Evolutionary conservation across 768 basidiomycete genomes (phyloP).

Genomic region (Phlebiopsis flavidoalba): DNA sequence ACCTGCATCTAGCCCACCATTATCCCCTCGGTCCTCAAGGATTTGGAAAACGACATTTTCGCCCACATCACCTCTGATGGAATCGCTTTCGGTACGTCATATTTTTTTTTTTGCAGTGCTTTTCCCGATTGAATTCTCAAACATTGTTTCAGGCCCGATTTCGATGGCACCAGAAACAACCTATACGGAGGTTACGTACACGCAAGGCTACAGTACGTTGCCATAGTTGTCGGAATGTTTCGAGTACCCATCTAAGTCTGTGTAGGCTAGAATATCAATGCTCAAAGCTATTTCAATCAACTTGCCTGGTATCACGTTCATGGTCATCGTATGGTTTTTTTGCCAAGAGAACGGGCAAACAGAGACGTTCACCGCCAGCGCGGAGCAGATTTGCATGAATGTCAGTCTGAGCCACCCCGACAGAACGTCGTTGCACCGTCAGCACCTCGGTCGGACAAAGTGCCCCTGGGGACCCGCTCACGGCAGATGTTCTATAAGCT

Average conservation of each 20-base stretch:
- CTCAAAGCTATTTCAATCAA: conserved; percentile 39
- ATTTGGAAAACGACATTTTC: conserved; percentile 20
- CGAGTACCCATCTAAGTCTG: not conserved
- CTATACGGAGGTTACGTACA: conserved; percentile 15
- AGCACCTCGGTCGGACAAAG: conserved; percentile 46
- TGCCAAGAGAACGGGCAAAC: conserved; percentile 21
- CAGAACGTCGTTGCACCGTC: conserved; percentile 39
- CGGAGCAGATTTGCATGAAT: conserved; percentile 36
- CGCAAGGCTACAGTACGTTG: conserved; percentile 11
- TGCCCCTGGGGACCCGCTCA: conserved; percentile 28
- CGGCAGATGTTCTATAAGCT: conserved; percentile 48
- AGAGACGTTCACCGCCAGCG: conserved; percentile 36
- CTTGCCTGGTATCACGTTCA: conserved; percentile 43
- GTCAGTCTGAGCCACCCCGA: conserved; percentile 46
- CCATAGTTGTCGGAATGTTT: not conserved
- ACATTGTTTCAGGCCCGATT: conserved; percentile 26
- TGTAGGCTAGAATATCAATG: conserved; percentile 42
- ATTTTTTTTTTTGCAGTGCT: conserved; percentile 2
- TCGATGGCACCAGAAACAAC: conserved; percentile 34
- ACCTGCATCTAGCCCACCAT: conserved; percentile 1
- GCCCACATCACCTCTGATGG: conserved; percentile 20
- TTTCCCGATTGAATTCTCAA: not conserved
- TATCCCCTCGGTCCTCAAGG: conserved; percentile 6
- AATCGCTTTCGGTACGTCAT: conserved; percentile 33
- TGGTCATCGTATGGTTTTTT: conserved; percentile 28